Percentiles rank a stretch among this genome's conserved stretches.
phyloP scores from a whole-genome alignment of 2,329 filamentous ascomycete genomes.

The Aspergillus phoenicis region DNA sequence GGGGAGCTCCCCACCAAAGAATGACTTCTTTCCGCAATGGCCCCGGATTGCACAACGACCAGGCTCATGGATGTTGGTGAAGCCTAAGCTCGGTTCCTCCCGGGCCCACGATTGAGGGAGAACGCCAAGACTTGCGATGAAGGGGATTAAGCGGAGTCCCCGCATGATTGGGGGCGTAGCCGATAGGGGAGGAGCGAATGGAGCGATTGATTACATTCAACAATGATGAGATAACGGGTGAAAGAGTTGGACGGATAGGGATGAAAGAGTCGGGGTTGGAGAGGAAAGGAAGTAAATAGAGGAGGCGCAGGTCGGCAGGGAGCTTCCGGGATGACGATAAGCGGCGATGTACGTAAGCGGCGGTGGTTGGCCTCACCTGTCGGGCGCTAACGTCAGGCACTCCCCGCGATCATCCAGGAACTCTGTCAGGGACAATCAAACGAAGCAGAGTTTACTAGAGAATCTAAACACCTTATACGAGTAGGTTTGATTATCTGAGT shows the following conservation, averaged over 20 bases:
- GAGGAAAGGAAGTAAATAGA: neutral
- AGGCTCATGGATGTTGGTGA: constrained; percentile 69
- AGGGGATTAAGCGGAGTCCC: constrained; percentile 30
- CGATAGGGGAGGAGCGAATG: neutral
- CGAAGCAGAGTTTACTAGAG: neutral
- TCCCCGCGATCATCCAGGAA: neutral
- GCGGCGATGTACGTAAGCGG: constrained; percentile 8
- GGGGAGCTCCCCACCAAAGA: constrained; percentile 86
- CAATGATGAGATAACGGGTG: neutral
- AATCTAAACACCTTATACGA: no score
- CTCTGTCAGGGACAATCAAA: neutral
- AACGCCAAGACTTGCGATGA: constrained; percentile 31
- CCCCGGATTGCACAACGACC: constrained; percentile 89
- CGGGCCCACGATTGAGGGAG: constrained; percentile 32
- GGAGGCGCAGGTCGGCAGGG: neutral
- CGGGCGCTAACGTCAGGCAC: constrained; percentile 25
- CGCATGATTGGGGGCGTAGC: constrained; percentile 29
- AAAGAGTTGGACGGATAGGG: neutral
- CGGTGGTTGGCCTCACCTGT: constrained; percentile 5
- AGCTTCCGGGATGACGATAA: constrained; percentile 4
- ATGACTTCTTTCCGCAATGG: constrained; percentile 85
- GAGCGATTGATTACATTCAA: neutral
- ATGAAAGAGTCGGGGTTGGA: neutral
- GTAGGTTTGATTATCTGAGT: neutral
- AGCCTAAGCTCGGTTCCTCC: constrained; percentile 24